Evolutionary conservation across 257 asterid species (phyloP).

Genomic region (Solanum chilense): DNA sequence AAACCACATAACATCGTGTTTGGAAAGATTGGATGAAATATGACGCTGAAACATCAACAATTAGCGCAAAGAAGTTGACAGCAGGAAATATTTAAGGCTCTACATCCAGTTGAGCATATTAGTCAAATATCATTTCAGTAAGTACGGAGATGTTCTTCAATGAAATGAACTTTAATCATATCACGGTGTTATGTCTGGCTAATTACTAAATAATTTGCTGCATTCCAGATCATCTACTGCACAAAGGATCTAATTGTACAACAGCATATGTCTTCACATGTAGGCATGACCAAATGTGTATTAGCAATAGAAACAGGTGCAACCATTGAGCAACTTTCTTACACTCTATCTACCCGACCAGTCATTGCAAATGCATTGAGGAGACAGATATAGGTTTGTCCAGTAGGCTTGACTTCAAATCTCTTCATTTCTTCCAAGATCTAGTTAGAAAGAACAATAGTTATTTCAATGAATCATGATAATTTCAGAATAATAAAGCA

Average conservation of each 20-base stretch:
- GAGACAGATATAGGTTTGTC: conserved; percentile 80
- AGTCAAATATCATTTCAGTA: not conserved
- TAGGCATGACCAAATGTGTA: not conserved
- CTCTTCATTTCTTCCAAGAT: conserved; percentile 91
- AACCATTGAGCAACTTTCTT: conserved; percentile 19
- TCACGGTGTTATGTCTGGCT: not conserved
- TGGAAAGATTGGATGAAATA: not conserved
- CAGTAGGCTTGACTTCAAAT: conserved; percentile 79
- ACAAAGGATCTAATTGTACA: not conserved
- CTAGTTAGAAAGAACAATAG: conserved; percentile 27
- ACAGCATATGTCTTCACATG: not conserved
- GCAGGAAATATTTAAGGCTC: not conserved
- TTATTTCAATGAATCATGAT: not conserved
- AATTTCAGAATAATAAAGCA: not conserved
- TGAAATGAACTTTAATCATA: not conserved
- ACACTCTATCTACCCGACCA: conserved; percentile 91
- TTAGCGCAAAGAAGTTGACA: not conserved
- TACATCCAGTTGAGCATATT: not conserved
- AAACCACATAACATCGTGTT: not conserved
- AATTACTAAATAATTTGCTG: not conserved
- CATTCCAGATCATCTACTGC: not conserved
- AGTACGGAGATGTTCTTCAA: not conserved
- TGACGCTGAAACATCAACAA: not conserved
- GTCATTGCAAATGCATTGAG: conserved; percentile 88
- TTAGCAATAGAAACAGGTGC: not conserved